Evolutionary conservation across 768 basidiomycete genomes (phyloP).

Genomic region (Suillus occidentalis): DNA sequence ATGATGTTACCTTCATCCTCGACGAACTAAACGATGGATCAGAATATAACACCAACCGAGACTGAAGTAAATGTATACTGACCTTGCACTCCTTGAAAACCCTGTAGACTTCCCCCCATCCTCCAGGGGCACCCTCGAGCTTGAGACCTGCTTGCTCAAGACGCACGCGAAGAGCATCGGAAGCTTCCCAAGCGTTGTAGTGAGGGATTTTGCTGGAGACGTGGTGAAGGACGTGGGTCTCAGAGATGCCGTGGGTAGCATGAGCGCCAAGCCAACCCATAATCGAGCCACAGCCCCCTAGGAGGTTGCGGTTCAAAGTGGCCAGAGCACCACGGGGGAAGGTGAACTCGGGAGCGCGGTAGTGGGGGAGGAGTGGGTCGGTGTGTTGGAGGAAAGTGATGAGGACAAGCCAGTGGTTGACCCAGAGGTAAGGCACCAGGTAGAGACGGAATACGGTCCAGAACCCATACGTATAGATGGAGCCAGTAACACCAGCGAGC

Average conservation of each 20-base stretch:
- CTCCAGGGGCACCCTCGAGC: conserved; percentile 70
- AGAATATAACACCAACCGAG: not conserved
- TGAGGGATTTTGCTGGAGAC: conserved; percentile 95
- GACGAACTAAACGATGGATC: conserved; percentile 59
- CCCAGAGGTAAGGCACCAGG: conserved; percentile 88
- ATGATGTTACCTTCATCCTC: conserved; percentile 91
- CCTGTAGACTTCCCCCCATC: conserved; percentile 80
- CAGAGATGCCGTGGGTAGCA: conserved; percentile 89
- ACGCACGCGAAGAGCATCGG: conserved; percentile 77
- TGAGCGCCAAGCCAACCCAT: conserved; percentile 85
- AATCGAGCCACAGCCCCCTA: conserved; percentile 75
- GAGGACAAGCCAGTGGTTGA: conserved; percentile 93
- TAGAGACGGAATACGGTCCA: conserved; percentile 76
- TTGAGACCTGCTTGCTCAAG: conserved; percentile 57
- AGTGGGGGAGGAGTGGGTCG: conserved; percentile 92
- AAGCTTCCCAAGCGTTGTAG: conserved; percentile 94
- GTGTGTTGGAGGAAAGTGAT: conserved; percentile 99
- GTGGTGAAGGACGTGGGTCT: conserved; percentile 93
- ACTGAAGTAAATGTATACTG: not conserved
- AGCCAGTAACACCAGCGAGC: conserved; percentile 56
- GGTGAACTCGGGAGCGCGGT: conserved; percentile 84
- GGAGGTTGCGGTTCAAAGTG: conserved; percentile 82
- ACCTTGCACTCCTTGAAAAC: conserved; percentile 80
- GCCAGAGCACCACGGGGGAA: conserved; percentile 93
- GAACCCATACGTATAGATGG: conserved; percentile 65